A percentile compares a stretch with the other conserved stretches of the same genome.
Evolutionary conservation across 2,329 filamentous ascomycete species (phyloP).

Genomic region (Penicillium sumatraense): DNA sequence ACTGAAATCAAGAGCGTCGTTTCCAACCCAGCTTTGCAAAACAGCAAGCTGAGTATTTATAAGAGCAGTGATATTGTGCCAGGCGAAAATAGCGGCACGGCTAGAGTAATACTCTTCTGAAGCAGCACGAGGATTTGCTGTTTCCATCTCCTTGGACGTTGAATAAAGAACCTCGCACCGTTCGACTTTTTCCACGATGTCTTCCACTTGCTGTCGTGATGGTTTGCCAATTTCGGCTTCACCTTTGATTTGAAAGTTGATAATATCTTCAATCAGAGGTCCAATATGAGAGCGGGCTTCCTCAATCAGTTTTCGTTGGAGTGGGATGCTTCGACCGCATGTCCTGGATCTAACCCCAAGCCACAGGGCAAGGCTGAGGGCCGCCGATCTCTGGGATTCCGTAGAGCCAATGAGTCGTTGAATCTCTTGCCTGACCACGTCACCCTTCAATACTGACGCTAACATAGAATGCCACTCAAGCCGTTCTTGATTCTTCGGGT

Average conservation of each 20-base stretch:
- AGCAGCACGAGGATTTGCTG: slow-evolving; percentile 74
- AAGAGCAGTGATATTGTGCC: slow-evolving; percentile 95
- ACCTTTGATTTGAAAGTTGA: slow-evolving; percentile 91
- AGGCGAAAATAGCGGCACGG: slow-evolving; percentile 86
- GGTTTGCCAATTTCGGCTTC: slow-evolving; percentile 89
- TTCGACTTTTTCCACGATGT: slow-evolving; percentile 88
- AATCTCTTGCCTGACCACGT: slow-evolving; percentile 98
- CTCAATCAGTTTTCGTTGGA: slow-evolving; percentile 86
- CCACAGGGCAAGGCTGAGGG: slow-evolving; percentile 76
- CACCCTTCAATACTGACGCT: slow-evolving; percentile 90
- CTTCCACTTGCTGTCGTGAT: slow-evolving; percentile 83
- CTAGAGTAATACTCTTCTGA: slow-evolving; percentile 79
- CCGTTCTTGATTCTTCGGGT: slow-evolving; percentile 84
- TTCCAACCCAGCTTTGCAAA: slow-evolving; percentile 94
- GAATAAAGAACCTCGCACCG: slow-evolving; percentile 85
- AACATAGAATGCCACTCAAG: slow-evolving; percentile 99
- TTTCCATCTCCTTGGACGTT: slow-evolving; percentile 73
- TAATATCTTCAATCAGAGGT: slow-evolving; percentile 80
- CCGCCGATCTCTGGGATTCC: slow-evolving; percentile 74
- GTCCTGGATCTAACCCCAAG: slow-evolving; percentile 81
- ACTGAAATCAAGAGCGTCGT: slow-evolving; percentile 89
- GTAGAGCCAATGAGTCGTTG: slow-evolving; percentile 85
- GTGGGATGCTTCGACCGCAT: slow-evolving; percentile 80
- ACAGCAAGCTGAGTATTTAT: slow-evolving; percentile 95
- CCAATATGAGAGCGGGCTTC: slow-evolving; percentile 77